Evolutionary conservation across 306 rosid genomes (phyloP).

Genomic region (Castanea sativa): DNA sequence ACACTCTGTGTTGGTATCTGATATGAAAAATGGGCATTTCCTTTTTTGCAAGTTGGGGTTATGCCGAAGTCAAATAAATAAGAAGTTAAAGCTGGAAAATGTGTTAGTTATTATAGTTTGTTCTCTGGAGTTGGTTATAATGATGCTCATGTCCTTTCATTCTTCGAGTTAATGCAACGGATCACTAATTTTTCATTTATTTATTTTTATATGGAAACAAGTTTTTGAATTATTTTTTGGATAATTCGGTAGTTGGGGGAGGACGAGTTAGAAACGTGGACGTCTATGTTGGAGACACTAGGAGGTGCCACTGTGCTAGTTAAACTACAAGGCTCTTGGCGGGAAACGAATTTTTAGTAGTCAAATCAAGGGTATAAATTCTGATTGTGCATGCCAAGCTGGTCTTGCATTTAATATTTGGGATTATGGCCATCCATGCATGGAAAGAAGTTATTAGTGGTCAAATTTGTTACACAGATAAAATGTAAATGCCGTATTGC

Average conservation of each 20-base stretch:
- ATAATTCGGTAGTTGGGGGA: too few species aligned
- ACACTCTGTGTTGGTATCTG: constrained; percentile 8
- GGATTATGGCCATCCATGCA: not conserved
- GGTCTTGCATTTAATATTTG: not conserved
- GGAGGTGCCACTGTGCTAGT: too few species aligned
- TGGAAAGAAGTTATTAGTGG: not conserved
- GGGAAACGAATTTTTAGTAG: not conserved
- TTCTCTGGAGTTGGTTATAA: not conserved
- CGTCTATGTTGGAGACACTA: too few species aligned
- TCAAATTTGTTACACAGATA: not conserved
- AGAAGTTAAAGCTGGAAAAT: not conserved
- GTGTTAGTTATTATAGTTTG: not conserved
- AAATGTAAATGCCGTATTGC: not conserved
- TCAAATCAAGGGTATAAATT: not conserved
- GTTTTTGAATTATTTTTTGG: not conserved
- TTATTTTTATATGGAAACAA: not conserved
- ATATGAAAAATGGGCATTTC: not conserved
- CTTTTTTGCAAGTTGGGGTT: not conserved
- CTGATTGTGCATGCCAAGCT: not conserved
- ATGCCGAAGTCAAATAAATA: not conserved
- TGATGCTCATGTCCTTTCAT: not conserved
- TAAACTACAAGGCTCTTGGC: too few species aligned
- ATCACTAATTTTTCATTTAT: not conserved
- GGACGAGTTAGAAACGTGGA: too few species aligned
- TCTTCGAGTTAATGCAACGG: not conserved